These are phyloP conservation scores for Trypanosoma conorhini DNA, from an alignment of 208 protist species.

Conservation along the genomic window DNA sequence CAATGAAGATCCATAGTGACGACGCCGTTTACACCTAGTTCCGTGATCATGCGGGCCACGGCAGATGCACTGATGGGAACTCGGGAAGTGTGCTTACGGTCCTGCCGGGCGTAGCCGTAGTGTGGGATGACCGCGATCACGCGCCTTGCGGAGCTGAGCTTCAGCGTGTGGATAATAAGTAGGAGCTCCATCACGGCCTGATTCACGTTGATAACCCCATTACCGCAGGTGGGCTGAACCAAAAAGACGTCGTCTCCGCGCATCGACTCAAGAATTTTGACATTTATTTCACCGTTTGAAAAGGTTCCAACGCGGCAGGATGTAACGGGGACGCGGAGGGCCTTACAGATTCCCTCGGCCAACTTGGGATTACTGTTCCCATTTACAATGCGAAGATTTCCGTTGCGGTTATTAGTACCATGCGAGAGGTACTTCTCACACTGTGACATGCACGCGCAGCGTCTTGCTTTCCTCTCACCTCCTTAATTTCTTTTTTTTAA, in stretches of 20 bases:
- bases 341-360: slow-evolving; percentile 74
- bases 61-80: slow-evolving; percentile 96
- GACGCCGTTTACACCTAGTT: slow-evolving; percentile 90
- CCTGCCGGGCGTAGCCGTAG: slow-evolving; percentile 96
- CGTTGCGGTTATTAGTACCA: slow-evolving; percentile 47
- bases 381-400: slow-evolving; percentile 78
- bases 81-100: slow-evolving; percentile 94
- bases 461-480: background rate
- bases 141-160: slow-evolving; percentile 84
- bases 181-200: slow-evolving; percentile 96
- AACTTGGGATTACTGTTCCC: slow-evolving; percentile 90
- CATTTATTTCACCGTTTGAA: slow-evolving; percentile 88
- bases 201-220: slow-evolving; percentile 83
- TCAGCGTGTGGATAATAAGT: slow-evolving; percentile 94
- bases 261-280: slow-evolving; percentile 87
- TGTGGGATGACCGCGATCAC: slow-evolving; percentile 96
- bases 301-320: slow-evolving; percentile 74
- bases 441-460: background rate
- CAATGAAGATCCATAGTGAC: slow-evolving; percentile 96
- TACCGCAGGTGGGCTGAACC: slow-evolving; percentile 94
- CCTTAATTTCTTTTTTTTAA: background rate
- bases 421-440: background rate
- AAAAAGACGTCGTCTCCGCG: slow-evolving; percentile 96
- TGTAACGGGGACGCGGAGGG: slow-evolving; percentile 73
- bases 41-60: slow-evolving; percentile 93